phyloP scores from a whole-genome alignment of 1,139 yeast species.

The Ashbya aceris region DNA sequence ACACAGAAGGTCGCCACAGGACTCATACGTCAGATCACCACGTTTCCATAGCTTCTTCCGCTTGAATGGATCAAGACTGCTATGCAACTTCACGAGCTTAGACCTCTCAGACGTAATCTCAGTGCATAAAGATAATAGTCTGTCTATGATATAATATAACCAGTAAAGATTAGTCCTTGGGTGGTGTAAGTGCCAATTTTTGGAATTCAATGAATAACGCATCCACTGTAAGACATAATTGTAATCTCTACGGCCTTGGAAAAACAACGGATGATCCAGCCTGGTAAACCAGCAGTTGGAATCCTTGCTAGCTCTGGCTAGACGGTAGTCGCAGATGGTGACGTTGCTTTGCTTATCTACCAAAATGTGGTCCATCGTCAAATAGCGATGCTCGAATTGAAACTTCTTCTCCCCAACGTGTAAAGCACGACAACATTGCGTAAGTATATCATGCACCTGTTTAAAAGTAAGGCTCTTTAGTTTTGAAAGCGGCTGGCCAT shows the following conservation, averaged over 20 bases:
- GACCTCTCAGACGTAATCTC: constrained; percentile 12
- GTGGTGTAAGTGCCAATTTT: constrained; percentile 32
- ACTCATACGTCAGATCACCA: constrained; percentile 3
- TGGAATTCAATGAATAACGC: constrained; percentile 24
- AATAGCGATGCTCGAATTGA: constrained; percentile 59
- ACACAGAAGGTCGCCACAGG: constrained; percentile 6
- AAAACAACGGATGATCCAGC: constrained; percentile 43
- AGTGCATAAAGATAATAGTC: constrained; percentile 27
- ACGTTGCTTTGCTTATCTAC: constrained; percentile 33
- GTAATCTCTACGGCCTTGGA: constrained; percentile 42
- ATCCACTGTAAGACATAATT: constrained; percentile 44
- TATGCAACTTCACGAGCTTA: constrained; percentile 8
- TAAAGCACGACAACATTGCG: constrained; percentile 42
- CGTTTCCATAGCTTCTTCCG: constrained; percentile 6
- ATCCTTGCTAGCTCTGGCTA: constrained; percentile 38
- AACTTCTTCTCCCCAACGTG: constrained; percentile 41
- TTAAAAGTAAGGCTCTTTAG: constrained; percentile 32
- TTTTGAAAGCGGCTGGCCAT: constrained; percentile 22
- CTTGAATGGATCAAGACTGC: constrained; percentile 4
- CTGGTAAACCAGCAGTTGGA: constrained; percentile 32
- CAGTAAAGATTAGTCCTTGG: constrained; percentile 36
- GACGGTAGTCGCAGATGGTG: constrained; percentile 49
- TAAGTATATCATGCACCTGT: constrained; percentile 44
- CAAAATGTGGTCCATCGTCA: constrained; percentile 55
- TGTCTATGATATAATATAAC: constrained; percentile 34